A percentile compares a stretch with the other conserved stretches of the same genome.
Conservation (phyloP, 1,284 basidiomycete genomes). For the Moniliophthora roreri region DNA sequence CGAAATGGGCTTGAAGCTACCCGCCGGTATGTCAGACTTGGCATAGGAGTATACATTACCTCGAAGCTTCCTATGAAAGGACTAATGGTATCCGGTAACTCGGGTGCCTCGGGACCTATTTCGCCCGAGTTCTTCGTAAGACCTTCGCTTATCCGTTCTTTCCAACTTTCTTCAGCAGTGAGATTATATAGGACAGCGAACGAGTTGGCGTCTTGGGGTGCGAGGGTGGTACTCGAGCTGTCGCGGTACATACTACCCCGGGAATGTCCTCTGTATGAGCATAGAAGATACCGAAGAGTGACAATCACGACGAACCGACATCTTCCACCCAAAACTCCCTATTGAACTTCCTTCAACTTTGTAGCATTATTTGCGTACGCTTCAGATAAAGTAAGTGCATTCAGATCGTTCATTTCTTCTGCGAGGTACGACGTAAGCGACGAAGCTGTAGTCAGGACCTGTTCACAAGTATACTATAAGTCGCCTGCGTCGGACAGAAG, state of each 20-base stretch:
- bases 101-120: conserved; percentile 43
- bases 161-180: conserved; percentile 29
- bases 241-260: conserved; percentile 41
- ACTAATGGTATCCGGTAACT: conserved; percentile 47
- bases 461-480: neutral
- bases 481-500: neutral
- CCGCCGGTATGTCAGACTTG: neutral
- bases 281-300: neutral
- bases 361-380: conserved; percentile 38
- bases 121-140: conserved; percentile 43
- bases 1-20: conserved; percentile 49
- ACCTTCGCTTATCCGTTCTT: conserved; percentile 35
- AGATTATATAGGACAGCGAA: conserved; percentile 47
- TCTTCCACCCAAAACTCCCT: conserved; percentile 40
- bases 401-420: conserved; percentile 29
- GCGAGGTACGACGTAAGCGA: conserved; percentile 44
- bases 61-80: conserved; percentile 51
- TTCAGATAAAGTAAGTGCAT: conserved; percentile 19
- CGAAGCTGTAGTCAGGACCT: conserved; percentile 46
- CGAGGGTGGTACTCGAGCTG: conserved; percentile 42
- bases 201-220: conserved; percentile 49
- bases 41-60: conserved; percentile 28
- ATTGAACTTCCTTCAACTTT: conserved; percentile 42
- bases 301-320: conserved; percentile 21
- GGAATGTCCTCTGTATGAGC: neutral